Base-by-base conservation (phyloP, 176 grass and related monocot genomes). In the Aegilops sharonensis region DNA sequence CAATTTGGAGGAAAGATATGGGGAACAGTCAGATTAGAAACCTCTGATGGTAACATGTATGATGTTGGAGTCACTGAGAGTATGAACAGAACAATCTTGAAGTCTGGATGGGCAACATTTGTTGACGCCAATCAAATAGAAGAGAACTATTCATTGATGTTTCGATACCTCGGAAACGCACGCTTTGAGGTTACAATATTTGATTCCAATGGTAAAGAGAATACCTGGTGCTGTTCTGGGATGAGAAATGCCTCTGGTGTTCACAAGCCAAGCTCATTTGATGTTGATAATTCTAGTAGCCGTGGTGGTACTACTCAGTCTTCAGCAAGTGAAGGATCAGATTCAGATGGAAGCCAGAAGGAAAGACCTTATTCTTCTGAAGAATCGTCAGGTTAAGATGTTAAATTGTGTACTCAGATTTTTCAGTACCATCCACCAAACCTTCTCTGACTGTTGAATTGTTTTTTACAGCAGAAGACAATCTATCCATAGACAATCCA, bases 61-160 rank as follows among this genome's bases (percentile, higher is more conserved):
- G 29, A 40, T 40, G 68, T 71, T 11, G 3, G 68, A 40, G 35
- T 71, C 20, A 40, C 35, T 21, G 20, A 71, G 34, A 71, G 36
- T n/a, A 40, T 71, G 35, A 40, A 39, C 18, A 71, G 68, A 71
- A 71, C 35, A 39, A 71, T 71, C 9, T 21, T 71, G 13, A 37
- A 40, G 17, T 71, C 17, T 30, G 94, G 94, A 42, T 95, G 94
- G 84, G 30, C 52, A n/a, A 11, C 57, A 34, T 95, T 93, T 52
- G 39, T 85, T 39, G n/a, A 70, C 32, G 31, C n/a, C 39, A 80
- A 93, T 59, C 8, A 77, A 48, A 87, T 91, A 62, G 20, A 42
- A 77, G 68, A 91, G 30, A 88, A 83, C 52, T 75, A 90, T 24
- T 39, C 40, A 11, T 9, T 95, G 64, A 2, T 89, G 68, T 95